Evolutionary conservation across 805 yeast species (phyloP).

Genomic region (Gaillardinia entomophila): DNA sequence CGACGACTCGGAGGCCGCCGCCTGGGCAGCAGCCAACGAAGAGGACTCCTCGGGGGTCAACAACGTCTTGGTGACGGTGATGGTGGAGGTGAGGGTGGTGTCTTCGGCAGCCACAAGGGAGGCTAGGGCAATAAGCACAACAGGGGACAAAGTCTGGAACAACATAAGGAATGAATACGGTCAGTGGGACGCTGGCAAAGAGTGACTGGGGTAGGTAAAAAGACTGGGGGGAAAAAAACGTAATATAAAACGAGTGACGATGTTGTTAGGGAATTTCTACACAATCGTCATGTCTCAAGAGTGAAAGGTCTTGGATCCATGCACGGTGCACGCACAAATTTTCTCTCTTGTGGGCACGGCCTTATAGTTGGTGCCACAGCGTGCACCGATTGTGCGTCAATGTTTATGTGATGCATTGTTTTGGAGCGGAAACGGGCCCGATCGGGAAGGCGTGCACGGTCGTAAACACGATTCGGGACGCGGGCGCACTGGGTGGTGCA

Average conservation of each 20-base stretch:
- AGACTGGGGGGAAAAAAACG: background rate
- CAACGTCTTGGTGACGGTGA: constrained; percentile 40
- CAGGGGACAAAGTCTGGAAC: constrained; percentile 7
- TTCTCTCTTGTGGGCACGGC: too few relatives aligned
- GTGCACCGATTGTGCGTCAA: too few relatives aligned
- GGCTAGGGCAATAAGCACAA: constrained; percentile 6
- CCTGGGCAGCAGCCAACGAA: constrained; percentile 14
- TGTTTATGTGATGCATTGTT: background rate
- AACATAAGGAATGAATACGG: constrained; percentile 5
- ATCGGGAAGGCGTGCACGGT: background rate
- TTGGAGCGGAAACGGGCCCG: background rate
- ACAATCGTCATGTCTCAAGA: background rate
- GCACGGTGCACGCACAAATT: too few relatives aligned
- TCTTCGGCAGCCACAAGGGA: constrained; percentile 12
- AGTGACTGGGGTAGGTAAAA: background rate
- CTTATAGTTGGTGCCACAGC: too few relatives aligned
- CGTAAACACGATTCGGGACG: background rate
- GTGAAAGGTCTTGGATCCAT: too few relatives aligned
- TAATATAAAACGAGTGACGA: background rate
- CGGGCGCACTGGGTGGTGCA: too few relatives aligned
- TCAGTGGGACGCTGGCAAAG: background rate
- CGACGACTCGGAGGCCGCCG: constrained; percentile 5
- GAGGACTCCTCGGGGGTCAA: constrained; percentile 42
- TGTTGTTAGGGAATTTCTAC: background rate
- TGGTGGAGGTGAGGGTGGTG: constrained; percentile 37